Percentiles rank a stretch among this genome's conserved stretches.
Conservation (phyloP, 371 early-diverging fungal species). For the Mortierella sp. region DNA sequence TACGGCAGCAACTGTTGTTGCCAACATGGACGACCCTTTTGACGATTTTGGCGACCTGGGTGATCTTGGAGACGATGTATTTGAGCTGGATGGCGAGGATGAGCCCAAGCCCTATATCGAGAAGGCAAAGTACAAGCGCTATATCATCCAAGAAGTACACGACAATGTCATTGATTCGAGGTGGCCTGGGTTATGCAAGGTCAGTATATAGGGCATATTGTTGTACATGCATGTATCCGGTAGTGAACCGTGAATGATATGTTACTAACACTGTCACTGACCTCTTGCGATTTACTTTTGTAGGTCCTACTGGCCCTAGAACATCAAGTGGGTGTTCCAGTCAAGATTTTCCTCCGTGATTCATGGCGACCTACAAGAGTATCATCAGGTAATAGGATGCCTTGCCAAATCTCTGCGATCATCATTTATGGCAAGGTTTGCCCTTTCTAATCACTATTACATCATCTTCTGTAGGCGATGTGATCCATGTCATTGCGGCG, state of each 20-base stretch:
- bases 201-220: neutral
- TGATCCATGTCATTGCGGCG: slow-evolving; percentile 65
- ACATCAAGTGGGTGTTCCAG: neutral
- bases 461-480: slow-evolving; percentile 58
- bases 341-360: slow-evolving; percentile 27
- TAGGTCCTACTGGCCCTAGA: slow-evolving; percentile 27
- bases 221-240: neutral
- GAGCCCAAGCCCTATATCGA: slow-evolving; percentile 3
- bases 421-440: neutral
- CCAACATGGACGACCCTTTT: neutral
- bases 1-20: neutral
- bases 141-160: slow-evolving; percentile 16
- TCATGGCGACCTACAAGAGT: slow-evolving; percentile 25
- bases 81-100: slow-evolving; percentile 25
- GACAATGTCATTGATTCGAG: slow-evolving; percentile 8
- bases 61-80: slow-evolving; percentile 33
- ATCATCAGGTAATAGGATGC: slow-evolving; percentile 9
- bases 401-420: neutral
- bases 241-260: no score
- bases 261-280: neutral
- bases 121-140: slow-evolving; percentile 27
- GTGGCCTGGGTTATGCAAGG: slow-evolving; percentile 33
- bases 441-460: neutral
- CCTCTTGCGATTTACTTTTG: neutral
- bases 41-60: slow-evolving; percentile 39